These are phyloP conservation scores for Penicillium sumatraense DNA, from an alignment of 2,329 filamentous ascomycete genomes.

Conservation along the genomic window DNA sequence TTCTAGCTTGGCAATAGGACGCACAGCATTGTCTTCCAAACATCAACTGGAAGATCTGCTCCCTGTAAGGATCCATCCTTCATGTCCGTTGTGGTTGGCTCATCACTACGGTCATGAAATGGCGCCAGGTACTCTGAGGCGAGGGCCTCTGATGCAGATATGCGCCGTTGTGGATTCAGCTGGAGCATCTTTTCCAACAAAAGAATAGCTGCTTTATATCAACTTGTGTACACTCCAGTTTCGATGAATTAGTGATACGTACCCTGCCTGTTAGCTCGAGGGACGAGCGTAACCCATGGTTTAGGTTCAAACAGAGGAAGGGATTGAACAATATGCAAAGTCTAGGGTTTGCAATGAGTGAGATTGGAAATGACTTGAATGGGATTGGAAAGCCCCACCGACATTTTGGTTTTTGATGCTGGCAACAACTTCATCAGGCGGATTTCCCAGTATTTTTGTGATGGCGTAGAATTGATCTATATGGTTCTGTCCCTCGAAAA, in stretches of 20 bases:
- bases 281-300: slow-evolving; percentile 84
- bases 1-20: not conserved
- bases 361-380: not conserved
- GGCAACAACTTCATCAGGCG: slow-evolving; percentile 95
- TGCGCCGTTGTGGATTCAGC: not conserved
- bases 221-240: not conserved
- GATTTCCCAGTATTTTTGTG: slow-evolving; percentile 90
- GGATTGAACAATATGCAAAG: slow-evolving; percentile 93
- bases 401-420: slow-evolving; percentile 56
- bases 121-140: not conserved
- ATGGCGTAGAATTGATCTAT: slow-evolving; percentile 99
- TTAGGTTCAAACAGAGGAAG: slow-evolving; percentile 90
- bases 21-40: not conserved
- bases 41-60: too few species aligned
- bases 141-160: not conserved
- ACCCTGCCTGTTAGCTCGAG: slow-evolving; percentile 38
- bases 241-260: not conserved
- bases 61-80: too few species aligned
- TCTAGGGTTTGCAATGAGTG: slow-evolving; percentile 56
- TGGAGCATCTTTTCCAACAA: not conserved
- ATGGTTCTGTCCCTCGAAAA: slow-evolving; percentile 98
- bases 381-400: slow-evolving; percentile 70
- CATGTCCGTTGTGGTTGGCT: not conserved
- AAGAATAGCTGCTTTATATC: not conserved
- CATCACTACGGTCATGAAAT: not conserved